phyloP scores from a whole-genome alignment of 305 asterid species.

The Fraxinus xanthoxyloides region DNA sequence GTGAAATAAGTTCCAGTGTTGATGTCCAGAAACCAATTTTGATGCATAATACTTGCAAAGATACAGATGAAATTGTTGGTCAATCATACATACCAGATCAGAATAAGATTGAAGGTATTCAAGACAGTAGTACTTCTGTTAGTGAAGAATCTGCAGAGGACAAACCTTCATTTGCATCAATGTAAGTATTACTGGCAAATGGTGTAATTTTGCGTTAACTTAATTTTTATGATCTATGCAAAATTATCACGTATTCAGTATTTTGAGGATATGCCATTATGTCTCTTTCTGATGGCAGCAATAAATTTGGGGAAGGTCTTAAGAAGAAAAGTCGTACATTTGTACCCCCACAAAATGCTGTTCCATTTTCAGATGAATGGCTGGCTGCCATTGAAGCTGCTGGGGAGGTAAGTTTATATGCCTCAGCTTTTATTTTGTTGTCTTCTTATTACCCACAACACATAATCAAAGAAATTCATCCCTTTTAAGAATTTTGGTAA shows the following conservation, averaged over 20 bases:
- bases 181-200: conserved; percentile 37
- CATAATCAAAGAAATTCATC: background rate
- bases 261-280: background rate
- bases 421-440: conserved; percentile 8
- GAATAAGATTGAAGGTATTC: conserved; percentile 19
- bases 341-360: conserved; percentile 57
- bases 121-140: conserved; percentile 29
- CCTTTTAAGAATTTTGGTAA: conserved; percentile 17
- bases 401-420: conserved; percentile 71
- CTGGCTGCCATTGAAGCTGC: conserved; percentile 96
- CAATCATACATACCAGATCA: conserved; percentile 24
- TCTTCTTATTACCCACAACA: background rate
- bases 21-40: conserved; percentile 26
- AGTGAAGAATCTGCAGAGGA: conserved; percentile 31
- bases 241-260: conserved; percentile 17
- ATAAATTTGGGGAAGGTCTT: conserved; percentile 31
- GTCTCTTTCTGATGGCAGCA: conserved; percentile 41
- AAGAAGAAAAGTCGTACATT: conserved; percentile 28
- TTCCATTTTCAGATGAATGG: conserved; percentile 99
- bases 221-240: background rate
- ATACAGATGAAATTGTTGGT: conserved; percentile 33
- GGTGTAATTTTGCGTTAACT: background rate
- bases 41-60: conserved; percentile 28
- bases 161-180: conserved; percentile 29
- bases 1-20: conserved; percentile 31